These are phyloP conservation scores for Sphagnum magellanicum DNA, from an alignment of 228 moss, liverwort and hornwort genomes.

Conservation along the genomic window DNA sequence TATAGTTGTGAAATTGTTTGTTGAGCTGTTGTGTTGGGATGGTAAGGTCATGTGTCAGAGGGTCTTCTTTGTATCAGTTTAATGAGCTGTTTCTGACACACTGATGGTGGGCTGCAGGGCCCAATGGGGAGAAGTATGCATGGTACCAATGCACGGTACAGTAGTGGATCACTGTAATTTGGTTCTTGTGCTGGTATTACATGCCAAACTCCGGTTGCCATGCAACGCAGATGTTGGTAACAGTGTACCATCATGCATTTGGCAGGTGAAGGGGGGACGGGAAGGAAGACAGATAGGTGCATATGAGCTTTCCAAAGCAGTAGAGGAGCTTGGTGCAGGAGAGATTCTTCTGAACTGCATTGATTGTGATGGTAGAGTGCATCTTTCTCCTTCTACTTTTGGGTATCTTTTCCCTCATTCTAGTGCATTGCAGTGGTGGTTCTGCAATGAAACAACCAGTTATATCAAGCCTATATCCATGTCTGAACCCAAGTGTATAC, in stretches of 20 bases:
- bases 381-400: background rate
- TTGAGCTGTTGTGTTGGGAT: background rate
- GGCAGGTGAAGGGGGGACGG: constrained; percentile 86
- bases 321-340: constrained; percentile 87
- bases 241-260: too few relatives aligned
- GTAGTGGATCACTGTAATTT: too few relatives aligned
- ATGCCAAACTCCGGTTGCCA: too few relatives aligned
- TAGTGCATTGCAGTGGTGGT: too few relatives aligned
- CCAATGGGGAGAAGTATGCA: constrained; percentile 83
- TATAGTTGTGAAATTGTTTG: background rate
- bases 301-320: constrained; percentile 91
- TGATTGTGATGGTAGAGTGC: constrained; percentile 72
- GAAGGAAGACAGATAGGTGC: constrained; percentile 85
- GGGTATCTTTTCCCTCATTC: background rate
- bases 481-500: too few relatives aligned
- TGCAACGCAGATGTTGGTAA: too few relatives aligned
- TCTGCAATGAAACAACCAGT: too few relatives aligned
- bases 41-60: background rate
- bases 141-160: constrained; percentile 98
- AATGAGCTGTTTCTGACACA: background rate
- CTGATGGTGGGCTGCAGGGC: constrained; percentile 34
- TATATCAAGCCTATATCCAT: too few relatives aligned
- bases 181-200: too few relatives aligned
- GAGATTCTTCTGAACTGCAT: constrained; percentile 96
- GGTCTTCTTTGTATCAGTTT: background rate